phyloP scores from a whole-genome alignment of 2,329 filamentous ascomycete genomes.

The Exophiala calicioides region DNA sequence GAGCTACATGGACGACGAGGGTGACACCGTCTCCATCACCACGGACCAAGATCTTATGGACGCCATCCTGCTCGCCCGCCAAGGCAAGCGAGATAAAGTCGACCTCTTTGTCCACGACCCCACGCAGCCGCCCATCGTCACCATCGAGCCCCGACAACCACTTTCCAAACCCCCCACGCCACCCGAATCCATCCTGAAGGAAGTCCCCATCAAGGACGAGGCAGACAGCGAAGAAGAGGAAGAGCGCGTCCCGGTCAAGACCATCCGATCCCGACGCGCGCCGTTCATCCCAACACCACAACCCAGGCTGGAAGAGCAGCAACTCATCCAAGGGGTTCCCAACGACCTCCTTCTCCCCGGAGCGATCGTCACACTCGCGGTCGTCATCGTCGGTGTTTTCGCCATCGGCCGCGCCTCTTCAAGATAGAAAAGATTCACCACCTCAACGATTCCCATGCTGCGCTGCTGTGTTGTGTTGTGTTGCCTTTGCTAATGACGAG shows the following conservation, averaged over 20 bases:
- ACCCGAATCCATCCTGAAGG: conserved; percentile 51
- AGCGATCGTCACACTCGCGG: conserved; percentile 90
- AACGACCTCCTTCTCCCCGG: conserved; percentile 93
- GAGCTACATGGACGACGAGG: conserved; percentile 95
- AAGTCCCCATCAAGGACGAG: conserved; percentile 48
- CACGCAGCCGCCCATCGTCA: conserved; percentile 77
- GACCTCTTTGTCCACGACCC: conserved; percentile 96
- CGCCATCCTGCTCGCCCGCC: conserved; percentile 79
- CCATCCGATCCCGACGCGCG: conserved; percentile 18
- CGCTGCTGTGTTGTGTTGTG: too few relatives aligned
- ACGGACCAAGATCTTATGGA: conserved; percentile 91
- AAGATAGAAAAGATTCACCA: conserved; percentile 22
- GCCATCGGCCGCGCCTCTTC: conserved; percentile 65
- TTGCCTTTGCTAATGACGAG: too few relatives aligned
- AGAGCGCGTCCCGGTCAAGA: conserved; percentile 14
- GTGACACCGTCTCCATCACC: conserved; percentile 94
- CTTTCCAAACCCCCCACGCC: conserved; percentile 54
- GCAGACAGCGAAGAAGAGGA: conserved; percentile 55
- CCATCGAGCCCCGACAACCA: conserved; percentile 61
- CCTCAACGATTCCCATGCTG: too few relatives aligned
- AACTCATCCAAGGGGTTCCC: conserved; percentile 85
- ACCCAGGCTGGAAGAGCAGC: conserved; percentile 63
- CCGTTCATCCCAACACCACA: conserved; percentile 42
- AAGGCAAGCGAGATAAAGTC: conserved; percentile 82
- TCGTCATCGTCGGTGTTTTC: conserved; percentile 92